Evolutionary conservation across 1,139 yeast genomes (phyloP).

Genomic region (Pichiaceae sp.): DNA sequence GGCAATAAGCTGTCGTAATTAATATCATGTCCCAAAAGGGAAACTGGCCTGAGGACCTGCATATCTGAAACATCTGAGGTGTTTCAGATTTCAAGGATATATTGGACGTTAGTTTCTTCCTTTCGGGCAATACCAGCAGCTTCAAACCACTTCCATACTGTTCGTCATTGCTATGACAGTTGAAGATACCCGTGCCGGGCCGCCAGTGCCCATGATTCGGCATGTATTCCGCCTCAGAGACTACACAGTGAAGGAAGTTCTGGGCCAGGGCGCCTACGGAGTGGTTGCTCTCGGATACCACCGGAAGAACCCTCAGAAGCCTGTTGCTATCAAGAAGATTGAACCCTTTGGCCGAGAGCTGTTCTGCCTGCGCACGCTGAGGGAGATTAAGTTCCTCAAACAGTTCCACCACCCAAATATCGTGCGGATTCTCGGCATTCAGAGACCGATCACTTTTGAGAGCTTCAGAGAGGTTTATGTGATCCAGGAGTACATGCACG

Average conservation of each 20-base stretch:
- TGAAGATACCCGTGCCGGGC: neutral
- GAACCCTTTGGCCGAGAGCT: slow-evolving; percentile 87
- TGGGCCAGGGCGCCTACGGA: slow-evolving; percentile 98
- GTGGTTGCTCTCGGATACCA: slow-evolving; percentile 88
- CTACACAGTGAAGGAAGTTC: slow-evolving; percentile 30
- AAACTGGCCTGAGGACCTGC: too few species aligned
- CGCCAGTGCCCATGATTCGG: slow-evolving; percentile 3
- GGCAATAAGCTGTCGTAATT: too few species aligned
- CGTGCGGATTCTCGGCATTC: slow-evolving; percentile 80
- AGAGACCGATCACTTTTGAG: slow-evolving; percentile 70
- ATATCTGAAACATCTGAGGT: too few species aligned
- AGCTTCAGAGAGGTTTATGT: slow-evolving; percentile 79
- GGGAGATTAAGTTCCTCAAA: slow-evolving; percentile 82
- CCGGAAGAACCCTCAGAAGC: slow-evolving; percentile 43
- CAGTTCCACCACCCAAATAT: slow-evolving; percentile 88
- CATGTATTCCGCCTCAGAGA: slow-evolving; percentile 20
- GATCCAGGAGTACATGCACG: slow-evolving; percentile 93
- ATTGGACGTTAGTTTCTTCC: too few species aligned
- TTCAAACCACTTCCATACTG: too few species aligned
- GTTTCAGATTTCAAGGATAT: too few species aligned
- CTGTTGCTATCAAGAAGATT: slow-evolving; percentile 92
- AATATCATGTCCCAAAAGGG: too few species aligned
- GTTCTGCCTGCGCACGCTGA: slow-evolving; percentile 80
- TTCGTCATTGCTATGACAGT: too few species aligned
- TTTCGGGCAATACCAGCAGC: too few species aligned